Conservation (phyloP, 306 rosid genomes). For the Senna tora region DNA sequence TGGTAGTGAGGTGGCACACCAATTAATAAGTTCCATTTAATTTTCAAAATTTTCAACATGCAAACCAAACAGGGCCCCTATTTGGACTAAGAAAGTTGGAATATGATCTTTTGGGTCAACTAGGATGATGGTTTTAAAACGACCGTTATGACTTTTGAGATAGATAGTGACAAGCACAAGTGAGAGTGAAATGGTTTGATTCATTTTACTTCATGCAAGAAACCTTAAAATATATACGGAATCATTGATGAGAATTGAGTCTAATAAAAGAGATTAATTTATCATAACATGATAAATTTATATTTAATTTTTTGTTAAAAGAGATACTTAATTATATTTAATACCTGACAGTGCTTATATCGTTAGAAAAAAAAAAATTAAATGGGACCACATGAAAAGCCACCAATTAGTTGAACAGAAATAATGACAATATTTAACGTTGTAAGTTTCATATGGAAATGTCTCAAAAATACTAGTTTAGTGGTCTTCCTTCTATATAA, state of each 20-base stretch:
- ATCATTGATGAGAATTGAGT: no score
- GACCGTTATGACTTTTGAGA: slow-evolving; percentile 4
- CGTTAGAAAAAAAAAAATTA: no score
- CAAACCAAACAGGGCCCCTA: no score
- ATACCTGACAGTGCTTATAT: no score
- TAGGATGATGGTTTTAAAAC: neutral
- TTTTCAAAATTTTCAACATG: neutral
- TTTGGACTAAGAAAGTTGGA: no score
- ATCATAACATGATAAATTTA: no score
- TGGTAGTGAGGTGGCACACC: neutral
- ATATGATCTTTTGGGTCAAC: no score
- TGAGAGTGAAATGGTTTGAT: slow-evolving; percentile 15
- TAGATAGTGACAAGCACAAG: slow-evolving; percentile 42
- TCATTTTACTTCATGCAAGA: slow-evolving; percentile 36
- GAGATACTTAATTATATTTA: no score
- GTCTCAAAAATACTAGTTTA: slow-evolving; percentile 10
- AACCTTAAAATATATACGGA: no score
- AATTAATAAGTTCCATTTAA: no score
- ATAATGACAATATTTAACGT: slow-evolving; percentile 12
- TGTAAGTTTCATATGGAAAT: slow-evolving; percentile 3
- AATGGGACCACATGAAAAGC: slow-evolving; percentile 30
- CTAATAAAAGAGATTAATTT: no score
- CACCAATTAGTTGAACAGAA: slow-evolving; percentile 23
- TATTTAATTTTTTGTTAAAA: no score
- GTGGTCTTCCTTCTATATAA: slow-evolving; percentile 7